Percentiles rank a stretch among this genome's conserved stretches.
These are phyloP conservation scores for Penicillium janthinellum DNA, from an alignment of 2,329 filamentous ascomycete genomes.

Conservation along the genomic window DNA sequence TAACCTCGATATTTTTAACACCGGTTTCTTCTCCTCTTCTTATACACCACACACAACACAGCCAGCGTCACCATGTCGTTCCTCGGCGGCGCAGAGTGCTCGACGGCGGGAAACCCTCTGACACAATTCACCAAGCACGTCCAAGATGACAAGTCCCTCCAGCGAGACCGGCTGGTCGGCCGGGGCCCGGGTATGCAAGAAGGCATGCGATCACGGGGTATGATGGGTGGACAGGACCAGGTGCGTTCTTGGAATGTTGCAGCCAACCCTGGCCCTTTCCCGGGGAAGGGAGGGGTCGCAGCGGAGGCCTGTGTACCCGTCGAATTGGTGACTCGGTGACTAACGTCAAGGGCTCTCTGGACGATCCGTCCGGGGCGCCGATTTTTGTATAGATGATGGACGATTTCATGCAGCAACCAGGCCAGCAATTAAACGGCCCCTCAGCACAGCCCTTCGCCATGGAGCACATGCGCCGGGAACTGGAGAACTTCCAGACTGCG, in stretches of 20 bases:
- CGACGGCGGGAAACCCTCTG: slow-evolving; percentile 90
- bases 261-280: not conserved
- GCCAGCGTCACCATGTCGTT: slow-evolving; percentile 73
- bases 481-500: slow-evolving; percentile 56
- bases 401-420: slow-evolving; percentile 82
- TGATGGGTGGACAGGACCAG: slow-evolving; percentile 73
- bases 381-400: slow-evolving; percentile 73
- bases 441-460: slow-evolving; percentile 63
- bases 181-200: slow-evolving; percentile 71
- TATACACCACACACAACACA: not conserved
- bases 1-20: not conserved
- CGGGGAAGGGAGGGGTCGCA: not conserved
- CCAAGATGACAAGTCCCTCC: slow-evolving; percentile 91
- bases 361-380: slow-evolving; percentile 21
- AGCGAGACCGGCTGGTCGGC: slow-evolving; percentile 84
- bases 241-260: slow-evolving; percentile 41
- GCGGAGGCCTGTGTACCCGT: not conserved
- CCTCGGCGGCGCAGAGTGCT: slow-evolving; percentile 93
- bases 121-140: slow-evolving; percentile 98
- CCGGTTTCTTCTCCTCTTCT: not conserved
- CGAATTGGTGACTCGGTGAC: slow-evolving; percentile 1
- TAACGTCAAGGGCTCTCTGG: slow-evolving; percentile 25
- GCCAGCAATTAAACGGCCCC: slow-evolving; percentile 56
- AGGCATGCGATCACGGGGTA: slow-evolving; percentile 73
- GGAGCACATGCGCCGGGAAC: slow-evolving; percentile 66